Base-by-base conservation (phyloP, 495 filamentous ascomycete genomes). In the Amorphotheca resinae region DNA sequence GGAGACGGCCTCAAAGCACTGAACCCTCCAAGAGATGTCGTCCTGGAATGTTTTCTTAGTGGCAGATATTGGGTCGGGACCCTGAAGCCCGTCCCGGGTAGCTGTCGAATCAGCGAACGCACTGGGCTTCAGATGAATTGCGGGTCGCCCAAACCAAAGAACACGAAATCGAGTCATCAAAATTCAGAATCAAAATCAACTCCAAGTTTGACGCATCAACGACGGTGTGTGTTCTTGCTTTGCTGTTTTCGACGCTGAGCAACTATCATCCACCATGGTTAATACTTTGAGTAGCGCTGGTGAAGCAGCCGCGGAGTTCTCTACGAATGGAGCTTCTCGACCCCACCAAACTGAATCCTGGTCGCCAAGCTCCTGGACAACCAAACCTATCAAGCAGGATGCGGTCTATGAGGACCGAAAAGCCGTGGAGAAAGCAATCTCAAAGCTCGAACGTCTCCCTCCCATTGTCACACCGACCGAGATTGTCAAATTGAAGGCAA, bases 341-440 rank as follows among this genome's bases (percentile, higher is more conserved):
- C 44, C n/a, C 36, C 25, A 26, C 30, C 2, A 44, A 9, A 4
- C 18, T 14, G 30, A 35, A 22, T 28, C 39, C 18, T 79, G 75
- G 75, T 63, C 65, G 7, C 74, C 74, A 15, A 67, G 69, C 66
- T 87, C 91, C 23, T 98, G 91, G 91, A 74, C 76, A 33, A 72
- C 76, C 11, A 94, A 93, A 56, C 87, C 91, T 8, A 88, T 94
- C 63, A 87, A 89, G 58, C 91, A 98, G 63, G 77, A 77, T 49
- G 87, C 93, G 30, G 63, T 75, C 36, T 98, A 96, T 52, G 69
- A 78, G 11, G 79, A 95, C 62, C 60, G 61, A 7, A 53, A 66
- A 3, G 74, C 70, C 6, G 69, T 93, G 16, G 61, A 74, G 40
- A 73, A 72, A 21, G 73, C 86, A 11, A 59, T 87, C 0, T 52